Conservation (phyloP, 164 flowering plant species). For the Stephania japonica region DNA sequence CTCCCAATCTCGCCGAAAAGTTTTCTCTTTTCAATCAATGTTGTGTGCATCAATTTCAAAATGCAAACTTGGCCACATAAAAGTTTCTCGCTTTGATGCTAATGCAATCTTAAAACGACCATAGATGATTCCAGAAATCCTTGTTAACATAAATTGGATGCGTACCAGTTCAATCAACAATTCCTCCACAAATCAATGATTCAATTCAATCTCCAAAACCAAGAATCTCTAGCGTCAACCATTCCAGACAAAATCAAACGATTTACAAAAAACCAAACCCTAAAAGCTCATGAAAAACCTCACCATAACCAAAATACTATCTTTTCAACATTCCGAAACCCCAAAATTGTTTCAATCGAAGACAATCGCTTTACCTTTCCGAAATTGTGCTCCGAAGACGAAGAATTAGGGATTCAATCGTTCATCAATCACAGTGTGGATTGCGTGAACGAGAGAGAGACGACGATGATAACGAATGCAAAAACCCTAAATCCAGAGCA, state of each 20-base stretch:
- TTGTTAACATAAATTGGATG: not conserved
- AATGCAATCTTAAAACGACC: not conserved
- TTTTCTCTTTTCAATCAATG: not conserved
- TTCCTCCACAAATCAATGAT: not conserved
- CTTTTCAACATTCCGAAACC: not conserved
- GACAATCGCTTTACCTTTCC: not conserved
- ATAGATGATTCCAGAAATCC: not conserved
- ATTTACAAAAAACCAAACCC: not conserved
- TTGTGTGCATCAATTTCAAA: not conserved
- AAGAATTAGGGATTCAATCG: not conserved
- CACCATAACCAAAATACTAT: not conserved
- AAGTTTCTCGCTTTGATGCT: not conserved
- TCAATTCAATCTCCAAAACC: not conserved
- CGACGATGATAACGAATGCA: not conserved
- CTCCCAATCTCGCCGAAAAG: too few species aligned
- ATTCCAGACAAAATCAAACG: not conserved
- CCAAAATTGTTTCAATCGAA: not conserved
- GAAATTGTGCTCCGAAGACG: not conserved
- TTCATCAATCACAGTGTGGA: not conserved
- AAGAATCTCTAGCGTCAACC: not conserved
- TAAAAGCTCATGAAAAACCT: not conserved
- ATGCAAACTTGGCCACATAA: too few species aligned
- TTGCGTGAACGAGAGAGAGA: conserved; percentile 1
- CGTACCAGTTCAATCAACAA: not conserved
- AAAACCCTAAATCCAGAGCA: not conserved